These are phyloP conservation scores for Gracilariopsis chorda DNA, from an alignment of 23 red algal genomes.

Conservation along the genomic window DNA sequence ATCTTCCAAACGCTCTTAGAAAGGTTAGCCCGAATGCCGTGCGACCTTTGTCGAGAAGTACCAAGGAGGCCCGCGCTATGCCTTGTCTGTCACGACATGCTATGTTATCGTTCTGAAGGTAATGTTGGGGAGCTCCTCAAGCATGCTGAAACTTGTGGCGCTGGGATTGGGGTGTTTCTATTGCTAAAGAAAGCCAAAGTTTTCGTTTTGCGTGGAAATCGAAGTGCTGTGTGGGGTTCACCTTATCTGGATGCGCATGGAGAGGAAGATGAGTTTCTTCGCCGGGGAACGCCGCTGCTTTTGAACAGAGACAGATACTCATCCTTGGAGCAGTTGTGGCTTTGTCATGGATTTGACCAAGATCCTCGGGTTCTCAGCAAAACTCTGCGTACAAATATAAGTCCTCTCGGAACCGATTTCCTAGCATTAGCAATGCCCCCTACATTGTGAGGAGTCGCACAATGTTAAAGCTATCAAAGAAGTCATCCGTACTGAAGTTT, in stretches of 20 bases:
- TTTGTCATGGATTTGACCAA: slow-evolving; percentile 76
- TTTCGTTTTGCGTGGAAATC: slow-evolving; percentile 47
- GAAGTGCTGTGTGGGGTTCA: slow-evolving; percentile 60
- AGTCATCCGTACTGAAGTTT: no score
- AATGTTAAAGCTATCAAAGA: no score
- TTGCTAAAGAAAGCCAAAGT: slow-evolving; percentile 56
- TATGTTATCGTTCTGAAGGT: slow-evolving; percentile 32
- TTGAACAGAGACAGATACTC: slow-evolving; percentile 44
- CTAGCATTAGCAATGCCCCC: no score
- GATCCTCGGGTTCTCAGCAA: slow-evolving; percentile 55
- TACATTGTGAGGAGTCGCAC: no score
- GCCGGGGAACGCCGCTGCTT: slow-evolving; percentile 64
- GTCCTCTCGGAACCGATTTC: neutral
- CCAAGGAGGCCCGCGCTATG: slow-evolving; percentile 59
- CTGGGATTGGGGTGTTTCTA: slow-evolving; percentile 75
- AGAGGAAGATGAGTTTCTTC: slow-evolving; percentile 74
- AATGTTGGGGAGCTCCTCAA: neutral
- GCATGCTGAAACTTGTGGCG: slow-evolving; percentile 60
- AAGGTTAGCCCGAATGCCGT: neutral
- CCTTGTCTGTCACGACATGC: slow-evolving; percentile 64
- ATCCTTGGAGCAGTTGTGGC: slow-evolving; percentile 55
- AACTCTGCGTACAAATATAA: neutral
- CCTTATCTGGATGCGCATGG: slow-evolving; percentile 84
- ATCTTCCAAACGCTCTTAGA: slow-evolving; percentile 65
- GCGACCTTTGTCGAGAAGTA: slow-evolving; percentile 21